These are phyloP conservation scores for Raffaelea deltoideospora DNA, from an alignment of 2,329 filamentous ascomycete genomes.

Conservation along the genomic window DNA sequence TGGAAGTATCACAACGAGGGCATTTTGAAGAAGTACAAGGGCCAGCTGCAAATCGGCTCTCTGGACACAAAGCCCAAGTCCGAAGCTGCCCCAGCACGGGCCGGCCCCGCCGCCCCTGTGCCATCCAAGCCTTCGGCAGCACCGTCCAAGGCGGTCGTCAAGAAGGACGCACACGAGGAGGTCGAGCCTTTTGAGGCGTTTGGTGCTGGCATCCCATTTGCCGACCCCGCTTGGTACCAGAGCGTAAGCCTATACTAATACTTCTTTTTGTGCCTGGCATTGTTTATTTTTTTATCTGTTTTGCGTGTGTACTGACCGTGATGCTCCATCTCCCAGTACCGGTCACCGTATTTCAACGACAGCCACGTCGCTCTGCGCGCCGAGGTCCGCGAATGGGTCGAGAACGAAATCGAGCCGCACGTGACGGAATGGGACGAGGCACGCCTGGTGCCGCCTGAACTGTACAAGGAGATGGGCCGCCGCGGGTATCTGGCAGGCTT, in stretches of 20 bases:
- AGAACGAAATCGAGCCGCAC: conserved; percentile 74
- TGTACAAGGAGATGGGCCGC: conserved; percentile 93
- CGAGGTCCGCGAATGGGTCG: conserved; percentile 87
- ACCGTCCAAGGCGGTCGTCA: conserved; percentile 22
- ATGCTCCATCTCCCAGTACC: conserved; percentile 48
- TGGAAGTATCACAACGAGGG: conserved; percentile 72
- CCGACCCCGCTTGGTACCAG: conserved; percentile 90
- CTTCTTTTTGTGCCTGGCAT: not conserved
- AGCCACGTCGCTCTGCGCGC: conserved; percentile 79
- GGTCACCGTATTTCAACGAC: conserved; percentile 94
- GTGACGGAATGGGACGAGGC: conserved; percentile 96
- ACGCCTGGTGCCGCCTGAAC: conserved; percentile 70
- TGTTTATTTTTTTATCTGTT: conserved; percentile 4
- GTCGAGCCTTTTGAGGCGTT: conserved; percentile 65
- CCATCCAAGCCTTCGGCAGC: conserved; percentile 15
- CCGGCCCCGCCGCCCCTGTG: conserved; percentile 32
- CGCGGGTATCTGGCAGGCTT: conserved; percentile 88
- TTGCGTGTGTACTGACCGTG: not conserved
- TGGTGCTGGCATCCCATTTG: conserved; percentile 78
- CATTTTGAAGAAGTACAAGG: conserved; percentile 75
- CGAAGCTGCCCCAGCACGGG: conserved; percentile 38
- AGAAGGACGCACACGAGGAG: conserved; percentile 21
- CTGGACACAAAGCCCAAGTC: conserved; percentile 72
- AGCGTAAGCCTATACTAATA: conserved; percentile 42
- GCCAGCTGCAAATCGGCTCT: conserved; percentile 67